Evolutionary conservation across 768 basidiomycete species (phyloP), one percentile per base, ranked within the genome.

Genomic region (Gautieria morchelliformis): DNA sequence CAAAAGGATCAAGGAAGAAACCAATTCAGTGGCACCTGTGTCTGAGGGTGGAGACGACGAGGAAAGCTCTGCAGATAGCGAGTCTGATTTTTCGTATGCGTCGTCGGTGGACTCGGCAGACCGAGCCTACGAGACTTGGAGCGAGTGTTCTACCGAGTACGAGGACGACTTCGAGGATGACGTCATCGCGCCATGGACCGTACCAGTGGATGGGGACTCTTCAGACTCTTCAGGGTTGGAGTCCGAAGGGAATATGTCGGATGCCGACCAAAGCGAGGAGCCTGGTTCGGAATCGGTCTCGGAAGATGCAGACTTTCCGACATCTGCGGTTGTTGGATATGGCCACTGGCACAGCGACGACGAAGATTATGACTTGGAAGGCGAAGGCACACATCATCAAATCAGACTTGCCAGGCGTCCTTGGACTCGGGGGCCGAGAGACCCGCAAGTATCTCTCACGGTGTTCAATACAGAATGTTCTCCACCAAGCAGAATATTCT

Each of bases 51-150:
- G n/a, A n/a, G n/a, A n/a, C n/a, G n/a, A n/a, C n/a, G n/a, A n/a
- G n/a, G n/a, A n/a, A n/a, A n/a, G n/a, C n/a, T n/a, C n/a, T n/a
- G n/a, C n/a, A n/a, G n/a, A n/a, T n/a, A n/a, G n/a, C n/a, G n/a
- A n/a, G n/a, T n/a, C n/a, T n/a, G n/a, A n/a, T n/a, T n/a, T n/a
- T n/a, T n/a, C n/a, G n/a, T n/a, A n/a, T n/a, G n/a, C 22, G 12
- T 58, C 53, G 11, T 56, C 53, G 7, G 30, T 42, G 11, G 62
- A 61, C 20, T 47, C 49, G 1, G 59, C 59, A 17, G 47, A 59
- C 11, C 58, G 46, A 15, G 61, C 33, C 20, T 62, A 64, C 39
- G 64, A 65, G 42, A 58, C 59, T 19, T 65, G 64, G 64, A 65
- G 64, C 54, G 63, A 65, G 22, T 39, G 63, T 12, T 61, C 63